These are phyloP conservation scores for Hortiboletus rubellus DNA, from an alignment of 1,284 basidiomycete genomes.

Conservation along the genomic window DNA sequence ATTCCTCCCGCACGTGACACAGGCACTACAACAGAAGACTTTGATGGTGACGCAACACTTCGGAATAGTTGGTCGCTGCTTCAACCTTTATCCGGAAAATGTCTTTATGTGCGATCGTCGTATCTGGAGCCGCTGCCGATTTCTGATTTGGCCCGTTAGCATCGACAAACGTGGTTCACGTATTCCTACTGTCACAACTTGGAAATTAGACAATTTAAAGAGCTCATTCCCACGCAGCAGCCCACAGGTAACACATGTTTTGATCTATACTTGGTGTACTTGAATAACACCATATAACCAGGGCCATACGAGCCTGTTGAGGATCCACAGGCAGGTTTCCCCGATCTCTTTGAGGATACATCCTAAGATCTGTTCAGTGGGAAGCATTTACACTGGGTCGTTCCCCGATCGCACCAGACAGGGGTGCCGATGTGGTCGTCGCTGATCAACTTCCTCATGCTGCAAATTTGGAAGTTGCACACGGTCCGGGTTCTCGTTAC, in stretches of 20 bases:
- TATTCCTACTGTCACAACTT: slow-evolving; percentile 93
- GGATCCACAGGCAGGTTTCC: slow-evolving; percentile 63
- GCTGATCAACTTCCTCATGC: slow-evolving; percentile 63
- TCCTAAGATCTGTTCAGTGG: slow-evolving; percentile 50
- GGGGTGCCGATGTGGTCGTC: slow-evolving; percentile 64
- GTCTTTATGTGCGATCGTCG: slow-evolving; percentile 69
- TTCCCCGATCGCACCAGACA: slow-evolving; percentile 59
- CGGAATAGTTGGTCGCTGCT: slow-evolving; percentile 77
- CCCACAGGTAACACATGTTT: slow-evolving; percentile 54
- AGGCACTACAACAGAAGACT: slow-evolving; percentile 47
- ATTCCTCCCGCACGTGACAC: slow-evolving; percentile 64
- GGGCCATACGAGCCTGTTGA: slow-evolving; percentile 76
- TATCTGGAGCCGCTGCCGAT: slow-evolving; percentile 18
- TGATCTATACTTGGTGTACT: slow-evolving; percentile 21
- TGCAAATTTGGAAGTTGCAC: slow-evolving; percentile 71
- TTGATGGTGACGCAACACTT: slow-evolving; percentile 59
- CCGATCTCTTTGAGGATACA: slow-evolving; percentile 19
- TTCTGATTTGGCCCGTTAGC: slow-evolving; percentile 43
- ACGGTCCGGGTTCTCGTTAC: slow-evolving; percentile 79
- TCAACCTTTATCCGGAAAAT: slow-evolving; percentile 71
- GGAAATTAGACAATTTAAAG: slow-evolving; percentile 88
- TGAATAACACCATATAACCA: slow-evolving; percentile 31
- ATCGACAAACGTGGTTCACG: slow-evolving; percentile 91
- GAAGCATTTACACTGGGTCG: slow-evolving; percentile 79
- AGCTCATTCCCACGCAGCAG: slow-evolving; percentile 56